Evolutionary conservation across 768 basidiomycete species (phyloP).

Genomic region (Auricularia heimuer): DNA sequence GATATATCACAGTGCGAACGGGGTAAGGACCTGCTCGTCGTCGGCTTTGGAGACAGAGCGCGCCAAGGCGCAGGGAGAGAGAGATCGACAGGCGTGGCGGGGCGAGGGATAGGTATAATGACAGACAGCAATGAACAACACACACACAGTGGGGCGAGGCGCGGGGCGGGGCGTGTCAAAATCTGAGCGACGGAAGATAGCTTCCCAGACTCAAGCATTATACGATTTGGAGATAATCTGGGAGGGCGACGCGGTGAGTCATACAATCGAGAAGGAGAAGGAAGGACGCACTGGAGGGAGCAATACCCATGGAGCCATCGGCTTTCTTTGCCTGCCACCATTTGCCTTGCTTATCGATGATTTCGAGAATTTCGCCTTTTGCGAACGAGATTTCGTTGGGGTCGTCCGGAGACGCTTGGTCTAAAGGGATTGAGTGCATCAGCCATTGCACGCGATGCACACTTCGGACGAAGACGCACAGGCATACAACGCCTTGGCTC

Average conservation of each 20-base stretch:
- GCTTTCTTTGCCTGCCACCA: conserved; percentile 86
- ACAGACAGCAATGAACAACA: too few species aligned
- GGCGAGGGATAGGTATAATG: too few species aligned
- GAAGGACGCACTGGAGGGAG: conserved; percentile 13
- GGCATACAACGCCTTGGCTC: conserved; percentile 82
- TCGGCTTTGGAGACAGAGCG: too few species aligned
- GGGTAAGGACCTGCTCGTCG: too few species aligned
- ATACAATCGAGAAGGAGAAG: not conserved
- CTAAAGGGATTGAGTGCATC: conserved; percentile 32
- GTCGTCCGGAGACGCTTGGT: conserved; percentile 89
- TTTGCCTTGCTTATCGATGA: conserved; percentile 85
- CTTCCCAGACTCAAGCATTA: not conserved
- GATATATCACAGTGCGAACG: too few species aligned
- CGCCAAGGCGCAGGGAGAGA: too few species aligned
- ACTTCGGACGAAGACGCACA: conserved; percentile 41
- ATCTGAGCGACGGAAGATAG: too few species aligned
- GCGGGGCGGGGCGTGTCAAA: too few species aligned
- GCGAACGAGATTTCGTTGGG: conserved; percentile 91
- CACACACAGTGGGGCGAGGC: too few species aligned
- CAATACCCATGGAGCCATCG: conserved; percentile 39
- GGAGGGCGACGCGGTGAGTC: not conserved
- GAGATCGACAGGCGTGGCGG: too few species aligned
- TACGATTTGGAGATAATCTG: conserved; percentile 13
- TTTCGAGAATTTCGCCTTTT: conserved; percentile 88
- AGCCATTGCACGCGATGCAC: too few species aligned